A percentile compares a stretch with the other conserved stretches of the same genome.
Conservation (phyloP, 768 basidiomycete genomes). For the Tylopilus vinaceipallidus region DNA sequence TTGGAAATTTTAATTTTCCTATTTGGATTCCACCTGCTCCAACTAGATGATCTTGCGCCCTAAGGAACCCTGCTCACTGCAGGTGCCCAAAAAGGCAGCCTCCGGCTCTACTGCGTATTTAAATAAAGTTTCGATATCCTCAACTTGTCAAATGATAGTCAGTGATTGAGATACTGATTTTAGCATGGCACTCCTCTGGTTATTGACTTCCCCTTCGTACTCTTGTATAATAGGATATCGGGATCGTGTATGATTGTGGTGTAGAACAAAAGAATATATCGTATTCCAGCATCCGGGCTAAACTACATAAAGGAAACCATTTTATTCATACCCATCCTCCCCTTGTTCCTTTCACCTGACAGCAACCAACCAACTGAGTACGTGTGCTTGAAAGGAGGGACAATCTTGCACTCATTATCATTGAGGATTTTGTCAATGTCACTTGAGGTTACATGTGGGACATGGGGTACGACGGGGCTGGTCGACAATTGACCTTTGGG, state of each 20-base stretch:
- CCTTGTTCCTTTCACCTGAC: no score
- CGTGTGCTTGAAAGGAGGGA: constrained; percentile 97
- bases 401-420: constrained; percentile 93
- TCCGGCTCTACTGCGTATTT: neutral
- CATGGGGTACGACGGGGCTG: neutral
- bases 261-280: constrained; percentile 1
- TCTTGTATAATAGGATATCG: neutral
- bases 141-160: neutral
- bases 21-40: neutral
- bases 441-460: constrained; percentile 70
- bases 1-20: neutral
- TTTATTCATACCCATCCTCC: constrained; percentile 3
- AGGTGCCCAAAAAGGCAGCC: neutral
- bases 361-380: constrained; percentile 48
- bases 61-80: neutral
- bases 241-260: neutral
- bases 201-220: neutral
- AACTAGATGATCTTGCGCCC: neutral
- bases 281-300: constrained; percentile 9
- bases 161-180: neutral
- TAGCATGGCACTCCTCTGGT: neutral
- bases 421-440: constrained; percentile 89
- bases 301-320: constrained; percentile 9
- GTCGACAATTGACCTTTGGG: constrained; percentile 65
- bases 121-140: neutral